Conservation (phyloP, 2,329 filamentous ascomycete genomes). For the Daldinia eschscholtzii region DNA sequence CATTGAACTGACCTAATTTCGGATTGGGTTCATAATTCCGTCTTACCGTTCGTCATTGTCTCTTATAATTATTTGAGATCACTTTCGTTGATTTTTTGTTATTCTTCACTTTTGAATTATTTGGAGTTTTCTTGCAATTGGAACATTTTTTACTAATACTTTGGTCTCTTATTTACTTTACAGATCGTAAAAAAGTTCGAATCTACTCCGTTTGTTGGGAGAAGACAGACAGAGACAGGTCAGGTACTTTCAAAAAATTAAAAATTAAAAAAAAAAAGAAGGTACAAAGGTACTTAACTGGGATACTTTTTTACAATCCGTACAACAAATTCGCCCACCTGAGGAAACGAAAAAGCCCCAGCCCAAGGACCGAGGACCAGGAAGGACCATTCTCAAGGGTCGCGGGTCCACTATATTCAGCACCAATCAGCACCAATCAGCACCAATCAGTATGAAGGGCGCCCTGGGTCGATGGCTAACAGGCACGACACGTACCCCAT, state of each 20-base stretch:
- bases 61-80: slow-evolving; percentile 6
- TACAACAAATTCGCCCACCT: slow-evolving; percentile 3
- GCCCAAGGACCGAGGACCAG: slow-evolving; percentile 41
- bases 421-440: slow-evolving; percentile 36
- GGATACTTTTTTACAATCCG: neutral
- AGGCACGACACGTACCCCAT: slow-evolving; percentile 47
- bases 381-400: slow-evolving; percentile 44
- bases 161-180: neutral
- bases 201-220: slow-evolving; percentile 4
- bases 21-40: slow-evolving; percentile 19
- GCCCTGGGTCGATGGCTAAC: slow-evolving; percentile 49
- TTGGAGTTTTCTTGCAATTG: neutral
- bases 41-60: slow-evolving; percentile 7
- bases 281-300: slow-evolving; percentile 2
- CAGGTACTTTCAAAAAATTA: too few species aligned
- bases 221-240: too few species aligned
- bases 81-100: slow-evolving; percentile 1
- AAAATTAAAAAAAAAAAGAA: neutral
- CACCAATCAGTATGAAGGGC: slow-evolving; percentile 49
- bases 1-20: slow-evolving; percentile 22
- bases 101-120: neutral
- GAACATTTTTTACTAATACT: neutral
- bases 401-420: slow-evolving; percentile 35
- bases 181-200: neutral
- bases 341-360: slow-evolving; percentile 12